Evolutionary conservation across 352 stramenopile genomes (phyloP).

Genomic region (Phytopythium kandeliae): DNA sequence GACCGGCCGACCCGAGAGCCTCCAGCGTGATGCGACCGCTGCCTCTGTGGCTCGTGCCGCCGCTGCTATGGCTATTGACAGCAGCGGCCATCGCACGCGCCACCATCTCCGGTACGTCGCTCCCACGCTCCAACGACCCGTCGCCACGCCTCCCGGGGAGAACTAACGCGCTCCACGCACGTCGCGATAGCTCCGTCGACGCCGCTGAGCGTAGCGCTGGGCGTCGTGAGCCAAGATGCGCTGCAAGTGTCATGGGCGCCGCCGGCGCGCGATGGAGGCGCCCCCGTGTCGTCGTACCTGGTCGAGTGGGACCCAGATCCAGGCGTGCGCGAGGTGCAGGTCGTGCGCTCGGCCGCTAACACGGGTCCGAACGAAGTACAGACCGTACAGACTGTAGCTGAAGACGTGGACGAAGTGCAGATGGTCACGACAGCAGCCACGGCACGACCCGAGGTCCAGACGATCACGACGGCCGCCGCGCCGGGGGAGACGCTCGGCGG

Average conservation of each 20-base stretch:
- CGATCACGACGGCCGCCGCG: constrained; percentile 84
- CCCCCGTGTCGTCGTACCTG: constrained; percentile 66
- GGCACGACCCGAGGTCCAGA: constrained; percentile 55
- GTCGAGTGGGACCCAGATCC: constrained; percentile 92
- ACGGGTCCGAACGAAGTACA: constrained; percentile 93
- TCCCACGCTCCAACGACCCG: too few species aligned
- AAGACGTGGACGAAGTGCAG: constrained; percentile 88
- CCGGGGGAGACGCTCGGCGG: constrained; percentile 79
- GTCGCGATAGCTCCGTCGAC: constrained; percentile 22
- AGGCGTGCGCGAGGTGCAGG: constrained; percentile 86
- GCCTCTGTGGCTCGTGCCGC: background rate
- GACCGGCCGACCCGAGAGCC: background rate
- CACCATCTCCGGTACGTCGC: constrained; percentile 2
- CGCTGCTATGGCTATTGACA: background rate
- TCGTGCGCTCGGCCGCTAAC: constrained; percentile 71
- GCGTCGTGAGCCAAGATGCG: constrained; percentile 65
- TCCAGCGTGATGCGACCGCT: background rate
- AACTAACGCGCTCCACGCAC: too few species aligned
- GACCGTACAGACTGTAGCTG: constrained; percentile 82
- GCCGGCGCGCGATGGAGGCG: constrained; percentile 63
- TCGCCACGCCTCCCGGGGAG: too few species aligned
- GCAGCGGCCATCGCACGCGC: constrained; percentile 1
- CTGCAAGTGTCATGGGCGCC: constrained; percentile 71
- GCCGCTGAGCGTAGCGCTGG: constrained; percentile 59
- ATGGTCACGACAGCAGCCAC: constrained; percentile 74